Evolutionary conservation across 2,329 filamentous ascomycete genomes (phyloP).

Genomic region (Calonectria naviculata): DNA sequence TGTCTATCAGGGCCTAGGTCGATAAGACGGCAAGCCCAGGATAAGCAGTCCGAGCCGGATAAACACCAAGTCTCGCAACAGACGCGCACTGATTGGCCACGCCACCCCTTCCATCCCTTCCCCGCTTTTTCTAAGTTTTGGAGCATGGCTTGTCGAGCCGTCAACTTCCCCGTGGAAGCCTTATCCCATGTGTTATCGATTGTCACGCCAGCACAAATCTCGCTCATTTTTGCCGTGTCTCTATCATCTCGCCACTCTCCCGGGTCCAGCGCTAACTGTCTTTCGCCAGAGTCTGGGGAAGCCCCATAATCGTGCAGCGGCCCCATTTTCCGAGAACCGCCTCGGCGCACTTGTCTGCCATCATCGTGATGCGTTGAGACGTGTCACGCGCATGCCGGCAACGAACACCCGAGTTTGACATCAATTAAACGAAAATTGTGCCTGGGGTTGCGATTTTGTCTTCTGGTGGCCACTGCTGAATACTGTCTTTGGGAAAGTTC

Average conservation of each 20-base stretch:
- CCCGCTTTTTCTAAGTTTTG: not conserved
- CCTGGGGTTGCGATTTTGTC: too few relatives aligned
- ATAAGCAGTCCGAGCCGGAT: not conserved
- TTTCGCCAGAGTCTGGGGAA: not conserved
- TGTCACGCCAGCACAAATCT: not conserved
- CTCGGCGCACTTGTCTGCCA: not conserved
- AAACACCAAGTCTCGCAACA: not conserved
- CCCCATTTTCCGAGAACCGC: not conserved
- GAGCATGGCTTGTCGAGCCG: not conserved
- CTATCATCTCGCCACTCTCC: not conserved
- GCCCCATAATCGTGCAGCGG: not conserved
- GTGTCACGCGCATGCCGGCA: not conserved
- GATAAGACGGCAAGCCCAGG: not conserved
- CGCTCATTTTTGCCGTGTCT: not conserved
- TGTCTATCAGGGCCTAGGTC: not conserved
- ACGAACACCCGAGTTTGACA: not conserved
- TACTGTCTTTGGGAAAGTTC: too few relatives aligned
- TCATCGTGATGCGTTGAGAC: not conserved
- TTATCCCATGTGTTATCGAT: not conserved
- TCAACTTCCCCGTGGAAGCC: not conserved
- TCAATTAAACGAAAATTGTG: too few relatives aligned
- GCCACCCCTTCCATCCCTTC: not conserved
- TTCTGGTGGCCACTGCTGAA: too few relatives aligned
- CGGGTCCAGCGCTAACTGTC: too few relatives aligned
- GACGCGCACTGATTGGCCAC: not conserved